Base-by-base conservation (phyloP, 371 early-diverging fungal species). In the Sporodiniella umbellata region DNA sequence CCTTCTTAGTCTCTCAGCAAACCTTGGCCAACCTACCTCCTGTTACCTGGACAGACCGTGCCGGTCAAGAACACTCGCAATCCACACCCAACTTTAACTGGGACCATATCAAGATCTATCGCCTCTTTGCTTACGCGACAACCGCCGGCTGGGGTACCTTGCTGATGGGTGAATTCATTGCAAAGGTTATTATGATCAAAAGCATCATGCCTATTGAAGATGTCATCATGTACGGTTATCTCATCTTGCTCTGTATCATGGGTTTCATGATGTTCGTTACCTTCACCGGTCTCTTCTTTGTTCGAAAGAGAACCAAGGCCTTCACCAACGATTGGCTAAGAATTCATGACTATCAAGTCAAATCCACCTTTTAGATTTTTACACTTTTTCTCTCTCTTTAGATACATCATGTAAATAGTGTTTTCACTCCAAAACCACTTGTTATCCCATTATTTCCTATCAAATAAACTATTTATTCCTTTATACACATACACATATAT, bases 131-230 rank as follows among this genome's bases (percentile, higher is more conserved):
- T 22, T 72, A 70, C 15, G 14, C 54, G 5, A 18, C 55, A 47
- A 59, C 59, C 10, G 59, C 35, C 3, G 14, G 58, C 2, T 76
- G 73, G 77, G 67, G 67, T 18, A 15, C 57, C 14, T 42, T 62
- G 4, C 63, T 76, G 22, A 25, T 68, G 38, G 35, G 49, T 46
- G 73, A 76, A 58, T 68, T 72, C 39, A 43, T 62, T 4, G 54
- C 64, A 25, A 61, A 58, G 46, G 53, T 76, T 14, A 38, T 64
- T 5, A 64, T 76, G 64, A 66, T 72, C 26, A 37, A 72, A 51
- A 62, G 61, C 37, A 48, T 50, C 1, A 42, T 76, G 11, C 51
- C 54, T 15, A 30, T 72, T 25, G 70, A 72, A 33, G 56, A 66
- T 4, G 50, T 76, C 18, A 58, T 70, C 3, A 40, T 60, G 21